Evolutionary conservation across 2,329 filamentous ascomycete species (phyloP).

Genomic region (Lachnellula occidentalis): DNA sequence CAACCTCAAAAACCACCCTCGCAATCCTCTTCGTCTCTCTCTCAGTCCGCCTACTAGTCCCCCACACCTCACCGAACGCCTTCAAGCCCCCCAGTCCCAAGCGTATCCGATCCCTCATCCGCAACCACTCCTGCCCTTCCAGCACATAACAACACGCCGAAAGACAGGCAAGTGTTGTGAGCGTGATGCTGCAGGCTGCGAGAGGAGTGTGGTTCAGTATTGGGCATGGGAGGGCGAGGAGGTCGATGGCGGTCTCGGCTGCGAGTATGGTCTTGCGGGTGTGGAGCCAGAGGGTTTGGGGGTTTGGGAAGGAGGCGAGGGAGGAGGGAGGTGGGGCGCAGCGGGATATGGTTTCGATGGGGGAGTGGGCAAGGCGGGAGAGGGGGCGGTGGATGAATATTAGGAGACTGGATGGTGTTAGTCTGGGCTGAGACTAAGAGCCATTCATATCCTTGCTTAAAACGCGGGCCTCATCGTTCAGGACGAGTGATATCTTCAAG

Average conservation of each 20-base stretch:
- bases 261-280: constrained; percentile 55
- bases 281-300: constrained; percentile 33
- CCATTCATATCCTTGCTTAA: neutral
- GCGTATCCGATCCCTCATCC: constrained; percentile 47
- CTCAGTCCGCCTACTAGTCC: constrained; percentile 49
- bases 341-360: constrained; percentile 16
- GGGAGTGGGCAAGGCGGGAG: constrained; percentile 20
- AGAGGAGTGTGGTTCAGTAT: constrained; percentile 52
- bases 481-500: too few relatives aligned
- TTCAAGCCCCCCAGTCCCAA: constrained; percentile 56
- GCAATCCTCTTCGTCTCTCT: constrained; percentile 36
- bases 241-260: constrained; percentile 50
- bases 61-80: constrained; percentile 49
- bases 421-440: neutral
- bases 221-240: constrained; percentile 49
- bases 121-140: constrained; percentile 35
- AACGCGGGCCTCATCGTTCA: too few relatives aligned
- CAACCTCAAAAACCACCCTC: constrained; percentile 12
- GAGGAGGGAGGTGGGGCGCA: constrained; percentile 17
- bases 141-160: constrained; percentile 52
- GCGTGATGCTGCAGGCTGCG: constrained; percentile 49
- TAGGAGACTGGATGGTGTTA: constrained; percentile 10
- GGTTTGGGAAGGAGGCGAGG: constrained; percentile 4
- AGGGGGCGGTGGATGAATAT: constrained; percentile 24
- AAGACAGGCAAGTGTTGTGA: constrained; percentile 53